Conservation (phyloP, 352 stramenopile genomes). For the Plasmopara muralis region DNA sequence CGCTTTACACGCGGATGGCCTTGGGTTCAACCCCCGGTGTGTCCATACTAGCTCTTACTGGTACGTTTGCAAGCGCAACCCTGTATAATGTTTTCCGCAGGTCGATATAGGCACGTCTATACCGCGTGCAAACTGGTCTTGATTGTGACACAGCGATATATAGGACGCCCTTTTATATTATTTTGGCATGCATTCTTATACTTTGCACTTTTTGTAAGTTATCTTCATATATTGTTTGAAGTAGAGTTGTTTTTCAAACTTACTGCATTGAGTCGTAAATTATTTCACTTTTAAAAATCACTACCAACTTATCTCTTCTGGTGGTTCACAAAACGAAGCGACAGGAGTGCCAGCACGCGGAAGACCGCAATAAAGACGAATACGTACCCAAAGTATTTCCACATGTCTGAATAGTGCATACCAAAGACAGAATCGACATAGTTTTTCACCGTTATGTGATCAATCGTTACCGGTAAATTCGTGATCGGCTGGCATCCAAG, state of each 20-base stretch:
- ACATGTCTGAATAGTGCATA: slow-evolving; percentile 13
- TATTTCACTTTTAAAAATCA: neutral
- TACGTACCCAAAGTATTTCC: slow-evolving; percentile 18
- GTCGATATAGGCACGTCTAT: too few relatives aligned
- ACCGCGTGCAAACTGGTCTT: too few relatives aligned
- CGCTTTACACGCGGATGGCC: too few relatives aligned
- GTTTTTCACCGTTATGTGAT: slow-evolving; percentile 22
- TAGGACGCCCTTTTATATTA: too few relatives aligned
- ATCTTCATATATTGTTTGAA: too few relatives aligned
- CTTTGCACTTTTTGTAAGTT: too few relatives aligned
- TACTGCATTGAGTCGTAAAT: neutral
- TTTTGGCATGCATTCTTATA: too few relatives aligned
- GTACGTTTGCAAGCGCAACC: too few relatives aligned
- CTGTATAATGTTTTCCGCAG: too few relatives aligned
- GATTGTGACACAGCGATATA: too few relatives aligned
- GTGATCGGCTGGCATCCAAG: slow-evolving; percentile 14
- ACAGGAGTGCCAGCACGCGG: slow-evolving; percentile 25
- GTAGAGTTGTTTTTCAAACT: neutral
- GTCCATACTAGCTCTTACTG: too few relatives aligned
- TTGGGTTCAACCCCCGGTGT: too few relatives aligned
- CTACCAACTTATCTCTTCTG: slow-evolving; percentile 25
- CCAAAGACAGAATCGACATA: slow-evolving; percentile 32
- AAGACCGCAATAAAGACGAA: slow-evolving; percentile 33
- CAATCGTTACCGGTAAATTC: slow-evolving; percentile 19
- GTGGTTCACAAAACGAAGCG: slow-evolving; percentile 32